phyloP scores from a whole-genome alignment of 2,329 filamentous ascomycete genomes.

The Colletotrichum sojae region DNA sequence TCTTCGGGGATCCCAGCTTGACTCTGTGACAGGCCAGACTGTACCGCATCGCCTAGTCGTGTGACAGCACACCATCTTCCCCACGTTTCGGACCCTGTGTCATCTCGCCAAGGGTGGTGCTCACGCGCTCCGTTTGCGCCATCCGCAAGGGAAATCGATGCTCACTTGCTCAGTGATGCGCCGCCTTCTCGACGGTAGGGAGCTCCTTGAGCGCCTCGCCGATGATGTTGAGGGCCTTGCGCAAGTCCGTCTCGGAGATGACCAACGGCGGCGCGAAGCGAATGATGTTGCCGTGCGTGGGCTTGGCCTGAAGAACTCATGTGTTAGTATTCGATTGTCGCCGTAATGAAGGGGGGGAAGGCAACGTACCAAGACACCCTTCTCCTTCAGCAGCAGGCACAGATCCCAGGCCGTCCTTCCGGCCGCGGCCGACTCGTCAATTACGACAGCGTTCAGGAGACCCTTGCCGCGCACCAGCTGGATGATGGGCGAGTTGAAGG shows the following conservation, averaged over 20 bases:
- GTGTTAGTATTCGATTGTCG: slow-evolving; percentile 34
- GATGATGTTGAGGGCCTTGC: slow-evolving; percentile 83
- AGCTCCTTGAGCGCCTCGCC: slow-evolving; percentile 86
- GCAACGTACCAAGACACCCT: slow-evolving; percentile 83
- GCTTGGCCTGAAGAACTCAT: slow-evolving; percentile 81
- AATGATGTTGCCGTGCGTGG: slow-evolving; percentile 98
- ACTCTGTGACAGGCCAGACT: slow-evolving; percentile 17
- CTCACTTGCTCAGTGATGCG: slow-evolving; percentile 50
- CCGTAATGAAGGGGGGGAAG: not conserved
- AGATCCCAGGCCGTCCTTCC: slow-evolving; percentile 96
- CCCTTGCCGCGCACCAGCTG: slow-evolving; percentile 91
- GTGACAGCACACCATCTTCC: slow-evolving; percentile 23
- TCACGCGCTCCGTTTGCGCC: not conserved
- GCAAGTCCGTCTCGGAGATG: slow-evolving; percentile 90
- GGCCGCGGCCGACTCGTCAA: slow-evolving; percentile 88
- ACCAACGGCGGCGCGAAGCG: slow-evolving; percentile 96
- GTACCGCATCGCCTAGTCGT: not conserved
- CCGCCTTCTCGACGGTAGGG: slow-evolving; percentile 66
- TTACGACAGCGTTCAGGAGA: slow-evolving; percentile 94
- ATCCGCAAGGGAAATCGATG: not conserved
- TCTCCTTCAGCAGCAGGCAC: slow-evolving; percentile 94
- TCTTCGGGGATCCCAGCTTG: not conserved
- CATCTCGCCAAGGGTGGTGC: not conserved
- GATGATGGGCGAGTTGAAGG: slow-evolving; percentile 85
- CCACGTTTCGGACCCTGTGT: not conserved